Evolutionary conservation across 139 green algal species (phyloP), one percentile per base, ranked within the genome.

Genomic region (Astrephomene gubernaculifera): DNA sequence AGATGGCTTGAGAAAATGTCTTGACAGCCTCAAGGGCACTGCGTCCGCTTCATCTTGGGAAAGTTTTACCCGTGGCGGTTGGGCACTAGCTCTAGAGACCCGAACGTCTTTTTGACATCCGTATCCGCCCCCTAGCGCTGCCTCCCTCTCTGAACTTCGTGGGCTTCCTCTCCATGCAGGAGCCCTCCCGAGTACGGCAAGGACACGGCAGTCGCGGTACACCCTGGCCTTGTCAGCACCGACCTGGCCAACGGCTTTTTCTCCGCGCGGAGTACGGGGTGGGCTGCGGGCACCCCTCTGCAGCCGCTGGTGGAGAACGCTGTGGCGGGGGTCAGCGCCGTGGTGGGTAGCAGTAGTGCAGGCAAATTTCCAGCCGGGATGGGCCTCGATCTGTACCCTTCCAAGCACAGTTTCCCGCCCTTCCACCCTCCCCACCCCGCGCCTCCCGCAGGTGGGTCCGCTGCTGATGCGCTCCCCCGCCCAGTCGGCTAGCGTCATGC

Each of bases 211-310:
- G 65, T 53, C 17, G 44, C 52, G 31, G 90, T 94, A 8, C 92
- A 96, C 86, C 93, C 93, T 4, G 93, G 93, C 22, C 67, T 96
- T 24, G 87, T 96, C 17, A 35, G 93, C 70, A 96, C 93, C 0
- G 38, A 68, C 35, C 72, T 96, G 33, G 93, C 93, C n/a, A 88
- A 83, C 25, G 71, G 87, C 63, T 95, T 89, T 79, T 91, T 93
- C 81, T 63, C n/a, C 1, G 36, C 5, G 19, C 80, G 68, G 60
- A 72, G n/a, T 74, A 81, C 39, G 29, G 82, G 60, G 57, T 84
- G 82, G 74, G 68, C 31, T 39, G 65, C 35, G n/a, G 8, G 33
- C 29, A 54, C 45, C 24, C 65, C 79, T 35, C 52, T 76, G 35
- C 10, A 61, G 36, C 39, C 76, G 29, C 31, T 61, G 38, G 73